Percentiles rank a stretch among this genome's conserved stretches.
Evolutionary conservation across 1,139 yeast genomes (phyloP).

Genomic region (Suhomyces atakaporum): DNA sequence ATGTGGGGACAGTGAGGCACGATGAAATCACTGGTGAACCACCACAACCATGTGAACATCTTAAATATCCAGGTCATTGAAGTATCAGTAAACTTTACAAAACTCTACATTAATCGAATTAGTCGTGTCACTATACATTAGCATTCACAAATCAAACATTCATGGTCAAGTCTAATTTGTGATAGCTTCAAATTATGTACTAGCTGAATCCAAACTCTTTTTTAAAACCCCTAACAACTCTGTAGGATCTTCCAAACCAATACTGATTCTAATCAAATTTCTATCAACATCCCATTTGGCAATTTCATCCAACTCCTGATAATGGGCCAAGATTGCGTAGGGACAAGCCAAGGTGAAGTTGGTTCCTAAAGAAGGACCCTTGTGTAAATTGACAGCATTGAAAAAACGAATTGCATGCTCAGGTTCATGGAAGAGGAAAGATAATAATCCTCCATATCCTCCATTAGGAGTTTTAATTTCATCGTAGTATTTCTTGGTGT

Average conservation of each 20-base stretch:
- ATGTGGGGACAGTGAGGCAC: slow-evolving; percentile 58
- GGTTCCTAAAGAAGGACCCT: slow-evolving; percentile 95
- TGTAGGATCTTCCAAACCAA: slow-evolving; percentile 71
- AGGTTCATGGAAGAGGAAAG: slow-evolving; percentile 70
- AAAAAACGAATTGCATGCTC: slow-evolving; percentile 72
- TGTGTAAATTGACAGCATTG: slow-evolving; percentile 72
- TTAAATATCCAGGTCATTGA: slow-evolving; percentile 34
- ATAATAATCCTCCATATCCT: slow-evolving; percentile 91
- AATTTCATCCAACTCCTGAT: slow-evolving; percentile 77
- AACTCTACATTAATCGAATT: too few species aligned
- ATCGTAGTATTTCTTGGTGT: slow-evolving; percentile 67
- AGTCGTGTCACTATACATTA: too few species aligned
- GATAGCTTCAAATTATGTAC: neutral
- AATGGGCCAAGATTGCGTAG: slow-evolving; percentile 87
- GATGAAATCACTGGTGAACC: slow-evolving; percentile 34
- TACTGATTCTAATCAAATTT: slow-evolving; percentile 76
- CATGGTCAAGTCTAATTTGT: too few species aligned
- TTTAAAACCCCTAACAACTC: slow-evolving; percentile 58
- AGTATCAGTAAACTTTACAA: too few species aligned
- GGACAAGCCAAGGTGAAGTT: slow-evolving; percentile 93
- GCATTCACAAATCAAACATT: too few species aligned
- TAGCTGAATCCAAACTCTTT: slow-evolving; percentile 61
- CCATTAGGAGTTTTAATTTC: slow-evolving; percentile 66
- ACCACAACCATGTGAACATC: slow-evolving; percentile 40
- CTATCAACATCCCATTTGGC: slow-evolving; percentile 84